phyloP scores from a whole-genome alignment of 1,284 basidiomycete genomes.

The Puccinia coronata region DNA sequence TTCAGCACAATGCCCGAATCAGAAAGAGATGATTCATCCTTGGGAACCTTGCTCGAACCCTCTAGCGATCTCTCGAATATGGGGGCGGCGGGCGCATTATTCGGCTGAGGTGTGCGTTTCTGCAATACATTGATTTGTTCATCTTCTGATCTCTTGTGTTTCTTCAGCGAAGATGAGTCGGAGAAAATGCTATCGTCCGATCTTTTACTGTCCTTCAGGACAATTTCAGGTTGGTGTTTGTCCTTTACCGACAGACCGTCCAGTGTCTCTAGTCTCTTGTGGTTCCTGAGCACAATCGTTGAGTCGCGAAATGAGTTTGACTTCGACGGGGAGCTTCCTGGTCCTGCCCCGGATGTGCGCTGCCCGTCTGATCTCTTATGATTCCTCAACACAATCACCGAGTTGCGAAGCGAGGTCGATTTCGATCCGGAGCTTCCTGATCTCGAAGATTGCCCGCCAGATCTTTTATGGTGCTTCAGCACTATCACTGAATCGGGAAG shows the following conservation, averaged over 20 bases:
- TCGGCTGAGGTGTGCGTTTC: no score
- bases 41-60: not conserved
- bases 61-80: not conserved
- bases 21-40: not conserved
- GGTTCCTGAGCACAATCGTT: not conserved
- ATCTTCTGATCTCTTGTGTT: not conserved
- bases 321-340: not conserved
- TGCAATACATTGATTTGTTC: no score
- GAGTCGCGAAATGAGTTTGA: not conserved
- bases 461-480: constrained; percentile 1
- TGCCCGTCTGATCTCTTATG: not conserved
- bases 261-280: not conserved
- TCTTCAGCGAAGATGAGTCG: no score
- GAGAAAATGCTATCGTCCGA: not conserved
- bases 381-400: not conserved
- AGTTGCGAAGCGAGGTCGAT: not conserved
- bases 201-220: not conserved
- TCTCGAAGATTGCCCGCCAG: not conserved
- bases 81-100: no score
- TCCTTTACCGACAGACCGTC: not conserved
- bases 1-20: not conserved
- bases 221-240: not conserved
- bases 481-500: not conserved
- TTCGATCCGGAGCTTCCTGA: not conserved
- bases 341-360: not conserved